A percentile compares a stretch with the other conserved stretches of the same genome.
Conservation (phyloP, 352 stramenopile species). For the Thalassiosira pacifica region DNA sequence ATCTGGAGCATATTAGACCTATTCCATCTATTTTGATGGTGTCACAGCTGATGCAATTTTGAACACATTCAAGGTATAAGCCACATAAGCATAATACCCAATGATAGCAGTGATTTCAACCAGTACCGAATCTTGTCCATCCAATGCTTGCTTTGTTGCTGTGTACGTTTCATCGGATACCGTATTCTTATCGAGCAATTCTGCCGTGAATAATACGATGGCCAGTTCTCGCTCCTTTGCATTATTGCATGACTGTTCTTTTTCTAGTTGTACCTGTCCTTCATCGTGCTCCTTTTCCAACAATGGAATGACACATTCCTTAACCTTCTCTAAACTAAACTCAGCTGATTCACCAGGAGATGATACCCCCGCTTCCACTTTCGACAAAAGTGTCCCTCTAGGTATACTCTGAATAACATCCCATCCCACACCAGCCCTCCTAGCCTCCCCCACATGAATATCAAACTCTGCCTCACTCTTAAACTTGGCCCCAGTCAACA, state of each 20-base stretch:
- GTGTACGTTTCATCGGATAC: constrained; percentile 84
- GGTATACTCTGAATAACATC: constrained; percentile 80
- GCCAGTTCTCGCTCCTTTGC: constrained; percentile 64
- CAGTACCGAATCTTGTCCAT: constrained; percentile 70
- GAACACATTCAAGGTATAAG: constrained; percentile 87
- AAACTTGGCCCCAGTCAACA: constrained; percentile 79
- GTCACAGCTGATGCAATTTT: constrained; percentile 65
- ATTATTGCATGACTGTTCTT: neutral
- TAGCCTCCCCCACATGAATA: constrained; percentile 82
- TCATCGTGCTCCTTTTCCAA: constrained; percentile 61
- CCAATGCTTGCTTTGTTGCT: constrained; percentile 64
- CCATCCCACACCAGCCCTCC: constrained; percentile 69
- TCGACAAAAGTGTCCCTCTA: constrained; percentile 37
- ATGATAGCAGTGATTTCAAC: constrained; percentile 85
- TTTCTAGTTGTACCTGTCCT: neutral
- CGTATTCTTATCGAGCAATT: constrained; percentile 77
- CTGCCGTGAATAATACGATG: constrained; percentile 76
- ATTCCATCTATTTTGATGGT: no score
- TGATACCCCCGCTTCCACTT: neutral
- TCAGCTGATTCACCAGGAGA: constrained; percentile 26
- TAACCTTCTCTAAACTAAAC: constrained; percentile 66
- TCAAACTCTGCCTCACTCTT: constrained; percentile 79
- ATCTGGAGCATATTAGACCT: no score
- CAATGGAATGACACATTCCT: constrained; percentile 60
- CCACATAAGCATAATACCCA: constrained; percentile 85